Conservation (phyloP, 2,329 filamentous ascomycete genomes). For the Cytospora piceae region DNA sequence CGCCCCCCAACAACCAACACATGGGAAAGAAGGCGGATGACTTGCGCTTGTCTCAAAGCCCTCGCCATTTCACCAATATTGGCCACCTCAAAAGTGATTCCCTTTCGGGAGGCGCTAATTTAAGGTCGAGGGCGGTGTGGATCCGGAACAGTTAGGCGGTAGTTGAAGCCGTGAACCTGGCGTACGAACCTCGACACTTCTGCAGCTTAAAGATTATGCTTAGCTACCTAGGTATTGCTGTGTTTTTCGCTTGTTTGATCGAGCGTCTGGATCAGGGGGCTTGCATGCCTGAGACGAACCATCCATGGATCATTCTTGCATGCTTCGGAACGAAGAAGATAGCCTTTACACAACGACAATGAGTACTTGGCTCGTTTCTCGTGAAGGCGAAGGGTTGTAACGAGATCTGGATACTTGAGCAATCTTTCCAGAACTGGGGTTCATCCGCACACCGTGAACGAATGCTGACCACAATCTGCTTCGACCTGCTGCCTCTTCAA, state of each 20-base stretch:
- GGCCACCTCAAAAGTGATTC: too few species aligned
- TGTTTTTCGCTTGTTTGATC: not conserved
- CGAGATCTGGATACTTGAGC: not conserved
- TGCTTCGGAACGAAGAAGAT: not conserved
- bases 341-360: not conserved
- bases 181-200: too few species aligned
- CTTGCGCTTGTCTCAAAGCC: not conserved
- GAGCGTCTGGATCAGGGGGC: not conserved
- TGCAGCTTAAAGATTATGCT: not conserved
- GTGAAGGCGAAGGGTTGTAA: not conserved
- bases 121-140: too few species aligned
- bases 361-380: not conserved
- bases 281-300: not conserved
- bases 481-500: not conserved
- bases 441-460: not conserved
- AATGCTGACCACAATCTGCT: too few species aligned
- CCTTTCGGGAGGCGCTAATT: too few species aligned
- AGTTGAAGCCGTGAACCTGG: too few species aligned
- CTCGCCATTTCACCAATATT: too few species aligned
- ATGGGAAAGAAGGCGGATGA: not conserved
- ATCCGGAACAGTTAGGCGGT: too few species aligned
- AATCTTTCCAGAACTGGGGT: not conserved
- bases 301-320: not conserved
- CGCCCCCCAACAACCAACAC: not conserved
- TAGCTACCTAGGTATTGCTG: too few species aligned